phyloP scores from a whole-genome alignment of 2,329 filamentous ascomycete species.

The Cercospora canescens region DNA sequence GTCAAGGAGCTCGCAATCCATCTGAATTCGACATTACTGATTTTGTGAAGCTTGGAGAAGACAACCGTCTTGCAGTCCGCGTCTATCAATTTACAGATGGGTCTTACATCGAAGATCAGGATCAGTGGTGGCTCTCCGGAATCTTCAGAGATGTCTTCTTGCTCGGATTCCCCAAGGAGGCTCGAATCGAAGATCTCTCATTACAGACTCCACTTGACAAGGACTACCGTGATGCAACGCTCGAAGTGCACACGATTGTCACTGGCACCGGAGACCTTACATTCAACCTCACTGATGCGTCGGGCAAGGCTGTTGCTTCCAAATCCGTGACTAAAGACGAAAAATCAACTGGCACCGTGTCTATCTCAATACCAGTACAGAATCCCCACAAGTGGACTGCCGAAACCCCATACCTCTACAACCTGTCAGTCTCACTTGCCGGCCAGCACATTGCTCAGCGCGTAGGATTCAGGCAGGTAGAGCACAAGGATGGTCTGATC shows the following conservation, averaged over 20 bases:
- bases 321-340: slow-evolving; percentile 4
- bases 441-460: slow-evolving; percentile 51
- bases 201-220: slow-evolving; percentile 56
- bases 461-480: slow-evolving; percentile 65
- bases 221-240: slow-evolving; percentile 51
- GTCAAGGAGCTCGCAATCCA: slow-evolving; percentile 67
- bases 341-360: slow-evolving; percentile 25
- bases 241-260: slow-evolving; percentile 35
- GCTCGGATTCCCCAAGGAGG: slow-evolving; percentile 53
- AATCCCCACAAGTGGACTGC: slow-evolving; percentile 69
- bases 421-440: slow-evolving; percentile 48
- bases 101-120: slow-evolving; percentile 64
- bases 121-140: slow-evolving; percentile 36
- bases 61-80: slow-evolving; percentile 62
- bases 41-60: slow-evolving; percentile 45
- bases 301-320: slow-evolving; percentile 38
- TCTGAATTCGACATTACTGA: slow-evolving; percentile 68
- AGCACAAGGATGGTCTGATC: slow-evolving; percentile 61
- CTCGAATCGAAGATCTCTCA: slow-evolving; percentile 59
- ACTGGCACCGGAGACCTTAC: slow-evolving; percentile 45
- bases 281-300: slow-evolving; percentile 40
- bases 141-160: slow-evolving; percentile 69
- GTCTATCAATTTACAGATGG: slow-evolving; percentile 72
- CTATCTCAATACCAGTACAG: slow-evolving; percentile 46
- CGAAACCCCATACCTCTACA: slow-evolving; percentile 64